Evolutionary conservation across 202 grass and related monocot genomes (phyloP).

Genomic region (Elaeis oleifera): DNA sequence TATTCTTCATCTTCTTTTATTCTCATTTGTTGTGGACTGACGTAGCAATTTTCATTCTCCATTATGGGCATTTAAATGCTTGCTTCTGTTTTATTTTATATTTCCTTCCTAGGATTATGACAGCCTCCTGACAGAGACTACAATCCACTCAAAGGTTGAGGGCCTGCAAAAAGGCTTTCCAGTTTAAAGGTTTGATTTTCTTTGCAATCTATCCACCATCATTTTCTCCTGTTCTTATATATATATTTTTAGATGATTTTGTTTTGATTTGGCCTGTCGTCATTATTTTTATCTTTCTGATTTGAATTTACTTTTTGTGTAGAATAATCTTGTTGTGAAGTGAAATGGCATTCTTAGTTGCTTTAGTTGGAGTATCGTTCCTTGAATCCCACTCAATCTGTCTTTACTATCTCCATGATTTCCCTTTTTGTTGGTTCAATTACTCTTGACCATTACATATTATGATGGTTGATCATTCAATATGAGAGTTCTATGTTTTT

Average conservation of each 20-base stretch:
- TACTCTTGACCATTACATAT: no score
- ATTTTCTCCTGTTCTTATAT: constrained; percentile 2
- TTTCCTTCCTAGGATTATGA: constrained; percentile 56
- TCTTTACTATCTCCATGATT: no score
- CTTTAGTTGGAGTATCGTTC: no score
- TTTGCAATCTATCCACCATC: not conserved
- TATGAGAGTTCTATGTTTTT: no score
- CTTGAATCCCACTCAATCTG: no score
- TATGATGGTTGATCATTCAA: no score
- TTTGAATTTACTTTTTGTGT: no score
- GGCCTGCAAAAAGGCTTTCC: constrained; percentile 65
- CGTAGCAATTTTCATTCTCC: no score
- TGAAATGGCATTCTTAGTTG: no score
- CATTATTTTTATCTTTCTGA: no score
- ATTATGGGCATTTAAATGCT: not conserved
- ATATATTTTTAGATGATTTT: not conserved
- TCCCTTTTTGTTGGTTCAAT: no score
- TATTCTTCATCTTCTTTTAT: constrained; percentile 13
- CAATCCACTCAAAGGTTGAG: constrained; percentile 45
- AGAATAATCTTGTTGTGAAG: no score
- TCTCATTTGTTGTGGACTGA: not conserved
- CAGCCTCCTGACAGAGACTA: constrained; percentile 49
- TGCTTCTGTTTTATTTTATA: constrained; percentile 11
- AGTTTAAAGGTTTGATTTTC: constrained; percentile 51
- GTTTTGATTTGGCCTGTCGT: not conserved